Evolutionary conservation across 371 early-diverging fungal genomes (phyloP), one percentile per base, ranked within the genome.

Genomic region (Mortierella sp.): DNA sequence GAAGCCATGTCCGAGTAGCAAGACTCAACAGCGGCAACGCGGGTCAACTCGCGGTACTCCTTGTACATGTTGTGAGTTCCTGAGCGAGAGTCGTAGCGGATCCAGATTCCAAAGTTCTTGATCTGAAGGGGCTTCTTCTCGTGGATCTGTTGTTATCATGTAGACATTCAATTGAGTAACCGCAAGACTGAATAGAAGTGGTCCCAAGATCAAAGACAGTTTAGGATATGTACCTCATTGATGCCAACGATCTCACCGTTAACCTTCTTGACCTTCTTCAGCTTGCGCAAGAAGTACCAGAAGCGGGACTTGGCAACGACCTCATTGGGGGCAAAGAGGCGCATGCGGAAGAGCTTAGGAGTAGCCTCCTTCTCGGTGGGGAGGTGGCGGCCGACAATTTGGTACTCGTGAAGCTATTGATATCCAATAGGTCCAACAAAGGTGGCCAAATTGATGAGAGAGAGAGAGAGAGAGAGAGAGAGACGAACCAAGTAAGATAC

Each of bases 31-130:
- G 99, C 99, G 68, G 91, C 96, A 50, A 86, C 83, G 81, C 99
- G 94, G 81, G 91, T 86, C 83, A 98, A 84, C 81, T 96, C 98
- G 81, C 99, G 95, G 95, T 98, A 98, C 90, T 99, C 99, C 94
- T 99, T 99, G 94, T 99, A 99, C 96, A 99, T 98, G 94, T 99
- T 99, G 94, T 99, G 98, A 67, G 98, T 96, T 72, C 98, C 98
- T 58, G 96, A 97, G 86, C 98, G 97, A 65, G 98, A 97, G 87
- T 98, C 96, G 91, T 99, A 99, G 79, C 97, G 96, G 79, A 99
- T 92, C 95, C 95, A 97, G 90, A 99, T 95, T 79, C 99, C 99
- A 83, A 91, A 99, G 94, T 97, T 99, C 94, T 99, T 99, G 85
- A 98, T 94, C 80, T 87, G 86, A 56, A 88, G 82, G 71, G 96